Evolutionary conservation across 192 early-diverging fungal species (phyloP).

Genomic region (Gaertneriomyces semiglobifer): DNA sequence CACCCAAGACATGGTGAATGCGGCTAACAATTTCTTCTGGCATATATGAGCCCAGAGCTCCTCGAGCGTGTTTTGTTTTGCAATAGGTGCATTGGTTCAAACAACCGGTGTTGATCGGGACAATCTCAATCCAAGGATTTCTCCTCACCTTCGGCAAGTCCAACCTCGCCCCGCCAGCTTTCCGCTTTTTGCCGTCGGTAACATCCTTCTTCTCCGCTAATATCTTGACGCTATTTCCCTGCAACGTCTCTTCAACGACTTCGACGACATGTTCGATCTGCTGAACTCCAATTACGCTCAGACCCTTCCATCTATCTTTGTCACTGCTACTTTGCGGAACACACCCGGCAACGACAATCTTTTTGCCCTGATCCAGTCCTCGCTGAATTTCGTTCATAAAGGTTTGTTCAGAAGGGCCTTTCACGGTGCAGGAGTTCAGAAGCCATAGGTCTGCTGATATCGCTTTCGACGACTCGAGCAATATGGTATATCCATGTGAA

Average conservation of each 20-base stretch:
- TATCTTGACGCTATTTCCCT: conserved; percentile 48
- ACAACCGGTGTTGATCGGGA: conserved; percentile 61
- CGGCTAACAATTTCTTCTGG: conserved; percentile 47
- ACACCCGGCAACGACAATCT: conserved; percentile 58
- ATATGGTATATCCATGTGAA: conserved; percentile 46
- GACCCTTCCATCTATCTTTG: conserved; percentile 41
- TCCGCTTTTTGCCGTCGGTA: conserved; percentile 33
- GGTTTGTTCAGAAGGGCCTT: conserved; percentile 54
- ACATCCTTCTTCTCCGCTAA: conserved; percentile 38
- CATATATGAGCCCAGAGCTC: conserved; percentile 50
- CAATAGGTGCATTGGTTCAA: conserved; percentile 65
- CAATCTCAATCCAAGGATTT: conserved; percentile 58
- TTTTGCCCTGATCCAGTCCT: conserved; percentile 45
- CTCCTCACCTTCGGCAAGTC: conserved; percentile 55
- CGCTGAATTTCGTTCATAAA: conserved; percentile 54
- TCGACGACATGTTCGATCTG: conserved; percentile 59
- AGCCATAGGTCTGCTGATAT: conserved; percentile 54
- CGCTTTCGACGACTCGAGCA: conserved; percentile 40
- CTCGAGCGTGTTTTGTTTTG: conserved; percentile 51
- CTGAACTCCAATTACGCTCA: conserved; percentile 54
- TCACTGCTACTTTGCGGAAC: conserved; percentile 48
- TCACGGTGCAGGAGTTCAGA: conserved; percentile 63
- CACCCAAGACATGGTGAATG: conserved; percentile 44
- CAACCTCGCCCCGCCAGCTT: conserved; percentile 51
- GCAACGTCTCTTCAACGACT: conserved; percentile 59